These are phyloP conservation scores for Ascosphaera aggregata DNA, from an alignment of 2,329 filamentous ascomycete genomes.

Conservation along the genomic window DNA sequence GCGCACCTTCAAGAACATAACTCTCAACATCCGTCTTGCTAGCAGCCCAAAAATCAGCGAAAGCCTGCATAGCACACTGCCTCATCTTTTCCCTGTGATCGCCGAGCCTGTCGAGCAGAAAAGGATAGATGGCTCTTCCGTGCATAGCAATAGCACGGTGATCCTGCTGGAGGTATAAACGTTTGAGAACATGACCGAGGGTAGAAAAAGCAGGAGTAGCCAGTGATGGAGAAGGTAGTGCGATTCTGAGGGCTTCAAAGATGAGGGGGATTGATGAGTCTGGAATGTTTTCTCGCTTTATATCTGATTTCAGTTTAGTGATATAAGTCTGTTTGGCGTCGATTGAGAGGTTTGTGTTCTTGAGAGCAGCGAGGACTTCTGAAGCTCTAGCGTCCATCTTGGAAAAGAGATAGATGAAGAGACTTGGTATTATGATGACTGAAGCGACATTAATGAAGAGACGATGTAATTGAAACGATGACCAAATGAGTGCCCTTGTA, in stretches of 20 bases:
- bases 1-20: constrained; percentile 51
- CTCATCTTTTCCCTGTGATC: constrained; percentile 75
- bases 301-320: constrained; percentile 57
- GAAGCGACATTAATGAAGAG: too few relatives aligned
- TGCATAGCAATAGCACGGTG: constrained; percentile 46
- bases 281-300: constrained; percentile 81
- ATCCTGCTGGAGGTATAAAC: constrained; percentile 64
- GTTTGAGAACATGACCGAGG: constrained; percentile 67
- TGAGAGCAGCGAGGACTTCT: constrained; percentile 29
- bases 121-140: constrained; percentile 44
- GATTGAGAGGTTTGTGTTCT: constrained; percentile 40
- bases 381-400: constrained; percentile 36
- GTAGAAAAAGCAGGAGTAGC: constrained; percentile 70
- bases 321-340: constrained; percentile 50
- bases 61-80: constrained; percentile 45
- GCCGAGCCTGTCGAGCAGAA: constrained; percentile 65
- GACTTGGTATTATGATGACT: too few relatives aligned
- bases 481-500: too few relatives aligned
- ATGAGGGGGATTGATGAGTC: constrained; percentile 45
- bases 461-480: too few relatives aligned
- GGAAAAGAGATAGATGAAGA: too few relatives aligned
- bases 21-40: constrained; percentile 54
- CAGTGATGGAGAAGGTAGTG: constrained; percentile 50
- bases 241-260: constrained; percentile 59
- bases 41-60: constrained; percentile 53